A percentile compares a stretch with the other conserved stretches of the same genome.
These are phyloP conservation scores for Andrographis paniculata DNA, from an alignment of 305 asterid species.

Conservation along the genomic window DNA sequence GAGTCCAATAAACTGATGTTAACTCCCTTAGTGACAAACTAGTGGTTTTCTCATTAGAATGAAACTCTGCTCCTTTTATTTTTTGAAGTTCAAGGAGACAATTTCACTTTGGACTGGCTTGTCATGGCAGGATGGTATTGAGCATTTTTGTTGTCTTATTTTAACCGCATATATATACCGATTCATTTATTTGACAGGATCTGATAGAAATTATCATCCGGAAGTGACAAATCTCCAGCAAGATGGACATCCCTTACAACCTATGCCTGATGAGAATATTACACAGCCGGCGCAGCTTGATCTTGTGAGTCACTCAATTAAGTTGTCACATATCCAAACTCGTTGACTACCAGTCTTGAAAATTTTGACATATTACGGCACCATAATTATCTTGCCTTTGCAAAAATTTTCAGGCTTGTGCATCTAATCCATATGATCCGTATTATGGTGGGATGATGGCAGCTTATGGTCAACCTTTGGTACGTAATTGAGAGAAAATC, in stretches of 20 bases:
- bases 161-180: conserved; percentile 11
- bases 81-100: background rate
- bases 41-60: background rate
- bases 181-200: conserved; percentile 12
- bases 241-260: conserved; percentile 30
- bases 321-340: conserved; percentile 8
- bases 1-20: no score
- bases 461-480: conserved; percentile 55
- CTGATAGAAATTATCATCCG: conserved; percentile 32
- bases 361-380: background rate
- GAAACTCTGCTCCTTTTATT: background rate
- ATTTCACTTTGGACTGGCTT: no score
- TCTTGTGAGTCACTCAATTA: conserved; percentile 32
- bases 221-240: conserved; percentile 27
- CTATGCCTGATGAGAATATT: conserved; percentile 31
- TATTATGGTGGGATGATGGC: conserved; percentile 49
- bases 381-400: background rate
- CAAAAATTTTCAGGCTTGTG: conserved; percentile 37
- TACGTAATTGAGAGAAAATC: conserved; percentile 12
- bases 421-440: conserved; percentile 43
- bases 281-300: conserved; percentile 42
- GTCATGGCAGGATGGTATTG: background rate
- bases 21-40: no score
- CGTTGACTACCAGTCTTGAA: conserved; percentile 1
- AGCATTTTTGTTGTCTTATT: background rate